These are phyloP conservation scores for Pseudonitzschia delicatissima DNA, from an alignment of 108 stramenopile species.

Conservation along the genomic window DNA sequence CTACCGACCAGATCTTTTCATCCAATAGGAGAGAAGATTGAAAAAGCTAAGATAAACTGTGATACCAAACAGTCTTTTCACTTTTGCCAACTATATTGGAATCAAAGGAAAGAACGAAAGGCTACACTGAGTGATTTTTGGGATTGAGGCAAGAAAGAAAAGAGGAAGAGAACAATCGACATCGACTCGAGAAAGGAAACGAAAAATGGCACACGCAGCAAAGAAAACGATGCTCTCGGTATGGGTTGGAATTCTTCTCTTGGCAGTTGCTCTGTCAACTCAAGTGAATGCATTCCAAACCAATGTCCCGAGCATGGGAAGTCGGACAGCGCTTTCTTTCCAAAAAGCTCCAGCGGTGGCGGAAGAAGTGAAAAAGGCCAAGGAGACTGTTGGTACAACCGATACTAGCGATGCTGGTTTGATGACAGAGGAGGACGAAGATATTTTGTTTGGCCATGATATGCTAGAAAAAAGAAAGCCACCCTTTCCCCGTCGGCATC, in stretches of 20 bases:
- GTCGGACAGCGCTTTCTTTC: not conserved
- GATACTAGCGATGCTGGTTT: not conserved
- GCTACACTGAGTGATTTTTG: too few relatives aligned
- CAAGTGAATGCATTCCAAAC: not conserved
- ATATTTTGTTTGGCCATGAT: constrained; percentile 59
- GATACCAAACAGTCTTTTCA: too few relatives aligned
- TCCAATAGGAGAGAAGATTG: too few relatives aligned
- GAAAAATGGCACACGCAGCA: not conserved
- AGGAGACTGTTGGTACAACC: not conserved
- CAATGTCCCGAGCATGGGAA: not conserved
- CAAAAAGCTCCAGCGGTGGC: constrained; percentile 10
- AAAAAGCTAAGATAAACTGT: too few relatives aligned
- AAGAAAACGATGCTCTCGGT: not conserved
- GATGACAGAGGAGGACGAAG: constrained; percentile 63
- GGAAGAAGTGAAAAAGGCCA: constrained; percentile 1
- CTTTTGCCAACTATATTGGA: too few relatives aligned
- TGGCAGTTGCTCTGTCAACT: not conserved
- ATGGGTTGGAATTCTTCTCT: not conserved
- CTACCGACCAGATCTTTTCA: too few relatives aligned
- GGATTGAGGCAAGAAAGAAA: too few relatives aligned
- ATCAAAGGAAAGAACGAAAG: too few relatives aligned
- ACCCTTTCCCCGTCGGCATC: constrained; percentile 32
- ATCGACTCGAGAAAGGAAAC: not conserved
- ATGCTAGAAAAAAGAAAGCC: constrained; percentile 12
- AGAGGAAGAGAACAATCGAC: too few relatives aligned